Evolutionary conservation across 331 rosid species (phyloP).

Genomic region (Malus hybrid): DNA sequence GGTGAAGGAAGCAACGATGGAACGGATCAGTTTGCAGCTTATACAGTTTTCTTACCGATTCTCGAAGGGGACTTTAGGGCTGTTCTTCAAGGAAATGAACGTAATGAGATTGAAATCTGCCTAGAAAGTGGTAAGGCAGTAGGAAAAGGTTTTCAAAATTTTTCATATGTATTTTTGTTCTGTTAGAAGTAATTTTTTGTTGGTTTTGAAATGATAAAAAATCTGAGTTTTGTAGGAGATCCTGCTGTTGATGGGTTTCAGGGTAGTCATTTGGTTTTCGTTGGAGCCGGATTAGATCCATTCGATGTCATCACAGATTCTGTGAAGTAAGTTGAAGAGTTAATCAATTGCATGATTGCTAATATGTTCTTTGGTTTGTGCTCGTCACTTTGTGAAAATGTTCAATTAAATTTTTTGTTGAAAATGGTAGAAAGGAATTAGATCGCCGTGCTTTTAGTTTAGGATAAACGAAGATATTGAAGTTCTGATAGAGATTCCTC

Average conservation of each 20-base stretch:
- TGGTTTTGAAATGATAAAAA: background rate
- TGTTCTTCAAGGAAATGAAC: slow-evolving; percentile 82
- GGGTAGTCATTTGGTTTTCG: slow-evolving; percentile 67
- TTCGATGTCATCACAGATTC: slow-evolving; percentile 73
- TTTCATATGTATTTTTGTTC: background rate
- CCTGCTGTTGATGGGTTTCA: slow-evolving; percentile 66
- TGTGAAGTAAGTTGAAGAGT: slow-evolving; percentile 48
- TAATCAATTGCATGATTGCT: background rate
- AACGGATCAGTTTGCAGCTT: slow-evolving; percentile 35
- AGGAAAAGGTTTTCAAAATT: background rate
- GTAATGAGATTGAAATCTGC: slow-evolving; percentile 77
- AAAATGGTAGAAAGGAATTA: background rate
- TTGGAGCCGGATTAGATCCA: slow-evolving; percentile 82
- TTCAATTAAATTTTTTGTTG: background rate
- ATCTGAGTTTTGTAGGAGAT: slow-evolving; percentile 46
- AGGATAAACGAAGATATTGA: background rate
- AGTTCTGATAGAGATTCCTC: background rate
- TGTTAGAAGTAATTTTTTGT: background rate
- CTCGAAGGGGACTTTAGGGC: slow-evolving; percentile 94
- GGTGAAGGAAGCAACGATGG: slow-evolving; percentile 25
- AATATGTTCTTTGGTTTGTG: background rate
- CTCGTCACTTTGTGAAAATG: background rate
- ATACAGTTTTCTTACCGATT: slow-evolving; percentile 72
- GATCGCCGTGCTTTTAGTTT: background rate
- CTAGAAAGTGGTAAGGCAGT: slow-evolving; percentile 67